These are phyloP conservation scores for Calonectria fujianensis DNA, from an alignment of 2,329 filamentous ascomycete genomes.

Conservation along the genomic window DNA sequence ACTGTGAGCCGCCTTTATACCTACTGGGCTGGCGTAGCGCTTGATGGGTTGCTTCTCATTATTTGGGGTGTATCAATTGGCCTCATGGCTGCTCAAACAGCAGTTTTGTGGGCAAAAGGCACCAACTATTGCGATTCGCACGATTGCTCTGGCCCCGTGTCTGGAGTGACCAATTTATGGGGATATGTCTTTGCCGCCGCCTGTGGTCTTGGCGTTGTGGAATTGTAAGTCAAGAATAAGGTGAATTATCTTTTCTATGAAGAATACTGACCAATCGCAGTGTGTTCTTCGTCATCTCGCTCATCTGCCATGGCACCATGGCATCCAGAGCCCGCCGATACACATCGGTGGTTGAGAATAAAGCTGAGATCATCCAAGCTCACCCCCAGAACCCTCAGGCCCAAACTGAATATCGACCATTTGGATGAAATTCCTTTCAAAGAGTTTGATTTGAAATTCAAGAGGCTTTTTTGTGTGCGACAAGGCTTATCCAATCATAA, in stretches of 20 bases:
- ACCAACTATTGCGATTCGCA: constrained; percentile 51
- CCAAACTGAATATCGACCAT: constrained; percentile 18
- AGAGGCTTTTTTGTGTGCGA: no score
- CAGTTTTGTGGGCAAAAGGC: constrained; percentile 48
- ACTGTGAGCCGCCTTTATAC: constrained; percentile 68
- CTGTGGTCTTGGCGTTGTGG: constrained; percentile 63
- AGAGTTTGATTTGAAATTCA: no score
- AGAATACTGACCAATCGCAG: constrained; percentile 53
- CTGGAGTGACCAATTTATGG: constrained; percentile 46
- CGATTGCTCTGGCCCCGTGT: constrained; percentile 47
- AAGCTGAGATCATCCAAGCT: constrained; percentile 5
- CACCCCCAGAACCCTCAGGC: not conserved
- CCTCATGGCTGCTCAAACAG: constrained; percentile 62
- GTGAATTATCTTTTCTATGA: not conserved
- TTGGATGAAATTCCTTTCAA: not conserved
- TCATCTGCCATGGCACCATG: constrained; percentile 64
- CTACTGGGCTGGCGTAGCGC: constrained; percentile 70
- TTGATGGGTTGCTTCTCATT: constrained; percentile 71
- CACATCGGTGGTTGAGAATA: not conserved
- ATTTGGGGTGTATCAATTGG: constrained; percentile 71
- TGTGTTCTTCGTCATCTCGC: constrained; percentile 64
- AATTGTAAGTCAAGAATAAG: constrained; percentile 62
- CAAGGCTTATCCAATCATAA: not conserved
- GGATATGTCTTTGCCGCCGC: constrained; percentile 58
- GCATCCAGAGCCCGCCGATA: constrained; percentile 61